Evolutionary conservation across 1,284 basidiomycete genomes (phyloP).

Genomic region (Violaceomyces palustris): DNA sequence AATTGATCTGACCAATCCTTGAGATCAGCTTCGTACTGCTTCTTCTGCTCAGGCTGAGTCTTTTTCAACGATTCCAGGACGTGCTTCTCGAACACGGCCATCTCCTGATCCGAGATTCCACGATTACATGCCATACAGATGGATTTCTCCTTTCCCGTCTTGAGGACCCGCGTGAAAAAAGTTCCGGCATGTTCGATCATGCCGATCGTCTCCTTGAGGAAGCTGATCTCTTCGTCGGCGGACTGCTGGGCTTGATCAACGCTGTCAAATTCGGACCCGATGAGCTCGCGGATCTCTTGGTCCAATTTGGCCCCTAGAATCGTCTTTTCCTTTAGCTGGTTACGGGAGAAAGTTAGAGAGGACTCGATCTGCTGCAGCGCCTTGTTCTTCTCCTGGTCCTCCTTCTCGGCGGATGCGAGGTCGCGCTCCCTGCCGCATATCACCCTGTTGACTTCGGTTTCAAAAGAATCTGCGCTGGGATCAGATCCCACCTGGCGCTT

Average conservation of each 20-base stretch:
- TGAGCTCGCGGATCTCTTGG: conserved; percentile 57
- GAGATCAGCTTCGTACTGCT: conserved; percentile 66
- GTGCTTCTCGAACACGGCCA: conserved; percentile 48
- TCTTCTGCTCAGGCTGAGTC: conserved; percentile 57
- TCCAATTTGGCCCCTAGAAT: conserved; percentile 47
- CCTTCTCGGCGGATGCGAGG: conserved; percentile 16
- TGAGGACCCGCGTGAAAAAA: conserved; percentile 66
- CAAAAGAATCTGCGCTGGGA: conserved; percentile 64
- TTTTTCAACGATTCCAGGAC: conserved; percentile 36
- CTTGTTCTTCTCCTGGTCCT: conserved; percentile 18
- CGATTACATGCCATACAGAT: conserved; percentile 74
- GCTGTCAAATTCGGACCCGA: conserved; percentile 49
- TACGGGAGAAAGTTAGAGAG: conserved; percentile 27
- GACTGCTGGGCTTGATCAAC: conserved; percentile 63
- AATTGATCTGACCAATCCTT: conserved; percentile 59
- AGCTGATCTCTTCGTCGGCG: conserved; percentile 58
- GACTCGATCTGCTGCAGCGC: conserved; percentile 38
- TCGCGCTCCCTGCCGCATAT: conserved; percentile 41
- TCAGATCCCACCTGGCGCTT: conserved; percentile 64
- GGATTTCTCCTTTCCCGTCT: conserved; percentile 63
- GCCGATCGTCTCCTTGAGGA: conserved; percentile 42
- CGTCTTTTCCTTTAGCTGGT: conserved; percentile 63
- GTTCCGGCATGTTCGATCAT: conserved; percentile 51
- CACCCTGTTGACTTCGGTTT: conserved; percentile 64
- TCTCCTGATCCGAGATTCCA: conserved; percentile 63